phyloP scores from a whole-genome alignment of 345 rosid genomes.

The Populus simonii region DNA sequence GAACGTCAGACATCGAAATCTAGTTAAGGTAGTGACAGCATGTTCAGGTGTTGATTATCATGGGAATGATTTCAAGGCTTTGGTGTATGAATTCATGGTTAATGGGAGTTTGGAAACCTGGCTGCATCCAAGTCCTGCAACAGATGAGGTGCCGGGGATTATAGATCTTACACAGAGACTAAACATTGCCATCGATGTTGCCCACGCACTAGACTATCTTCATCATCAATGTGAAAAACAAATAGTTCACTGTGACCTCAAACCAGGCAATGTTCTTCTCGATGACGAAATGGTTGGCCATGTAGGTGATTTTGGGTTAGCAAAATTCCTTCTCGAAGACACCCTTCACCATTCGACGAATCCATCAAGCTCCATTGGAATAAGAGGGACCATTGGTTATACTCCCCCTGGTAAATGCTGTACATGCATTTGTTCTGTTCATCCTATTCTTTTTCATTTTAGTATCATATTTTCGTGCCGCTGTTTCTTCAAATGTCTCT shows the following conservation, averaged over 20 bases:
- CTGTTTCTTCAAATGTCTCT: too few species aligned
- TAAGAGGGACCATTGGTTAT: conserved; percentile 2
- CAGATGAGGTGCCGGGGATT: neutral
- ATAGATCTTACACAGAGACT: neutral
- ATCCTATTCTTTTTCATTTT: too few species aligned
- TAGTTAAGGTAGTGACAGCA: neutral
- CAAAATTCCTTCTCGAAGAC: neutral
- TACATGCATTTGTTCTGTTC: neutral
- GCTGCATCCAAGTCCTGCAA: neutral
- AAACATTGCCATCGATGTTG: neutral
- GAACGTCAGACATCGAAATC: neutral
- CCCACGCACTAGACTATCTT: neutral
- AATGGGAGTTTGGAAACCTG: neutral
- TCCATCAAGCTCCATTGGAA: neutral
- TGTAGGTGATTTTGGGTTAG: neutral
- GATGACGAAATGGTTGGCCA: neutral
- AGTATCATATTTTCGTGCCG: too few species aligned
- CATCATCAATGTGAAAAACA: neutral
- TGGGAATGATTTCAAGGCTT: neutral
- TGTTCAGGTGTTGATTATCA: neutral
- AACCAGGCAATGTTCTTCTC: neutral
- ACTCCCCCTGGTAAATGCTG: neutral
- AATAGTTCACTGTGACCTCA: neutral
- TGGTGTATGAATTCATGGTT: too few species aligned
- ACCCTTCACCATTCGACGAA: neutral